Base-by-base conservation (phyloP, 139 green algal genomes). In the Chlamydomonas sp. region DNA sequence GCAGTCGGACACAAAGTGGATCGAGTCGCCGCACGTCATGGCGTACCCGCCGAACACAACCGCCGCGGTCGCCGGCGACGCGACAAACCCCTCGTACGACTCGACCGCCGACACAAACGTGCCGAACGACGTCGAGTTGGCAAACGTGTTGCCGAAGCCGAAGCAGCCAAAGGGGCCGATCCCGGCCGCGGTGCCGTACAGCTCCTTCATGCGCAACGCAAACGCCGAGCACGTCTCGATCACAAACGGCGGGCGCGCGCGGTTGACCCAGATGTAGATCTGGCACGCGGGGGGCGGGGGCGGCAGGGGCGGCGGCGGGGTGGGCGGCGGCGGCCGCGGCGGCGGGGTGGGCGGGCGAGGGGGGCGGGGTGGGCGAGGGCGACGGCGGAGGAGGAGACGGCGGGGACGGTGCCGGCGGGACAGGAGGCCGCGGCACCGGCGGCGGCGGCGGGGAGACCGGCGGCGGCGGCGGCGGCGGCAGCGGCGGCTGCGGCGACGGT, bases 1-100 rank as follows among this genome's bases (percentile, higher is more conserved):
- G 54, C 54, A 64, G 8, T 10, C 16, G 26, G 54, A 64, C 24
- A 26, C 34, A 26, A 64, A 64, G 54, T 64, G 30, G 54, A 64
- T 22, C 8, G 10, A 33, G 54, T 64, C 16, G 24, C 22, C 24
- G 54, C 54, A 64, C 8, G 54, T 64, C 54, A 64, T 64, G 54
- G 24, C 26, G 24, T 10, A 64, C 8, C 6, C 20, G 26, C 8
- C 54, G 34, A 36, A 64, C 24, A 64, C 54, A 36, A 33, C 24
- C 54, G 16, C 26, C 22, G 8, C 24, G 10, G 16, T 64, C 8
- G 54, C 16, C 8, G 54, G 24, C 8, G 30, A 10, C 6, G 8
- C 16, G 22, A 64, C 8, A 20, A n/a, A n/a, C n/a, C 10, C 26
- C 8, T 22, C 16, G 26, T 64, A 64, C 8, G 34, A 22, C 8